Conservation (phyloP, 106 monocot species). For the Phalaenopsis aphrodite region DNA sequence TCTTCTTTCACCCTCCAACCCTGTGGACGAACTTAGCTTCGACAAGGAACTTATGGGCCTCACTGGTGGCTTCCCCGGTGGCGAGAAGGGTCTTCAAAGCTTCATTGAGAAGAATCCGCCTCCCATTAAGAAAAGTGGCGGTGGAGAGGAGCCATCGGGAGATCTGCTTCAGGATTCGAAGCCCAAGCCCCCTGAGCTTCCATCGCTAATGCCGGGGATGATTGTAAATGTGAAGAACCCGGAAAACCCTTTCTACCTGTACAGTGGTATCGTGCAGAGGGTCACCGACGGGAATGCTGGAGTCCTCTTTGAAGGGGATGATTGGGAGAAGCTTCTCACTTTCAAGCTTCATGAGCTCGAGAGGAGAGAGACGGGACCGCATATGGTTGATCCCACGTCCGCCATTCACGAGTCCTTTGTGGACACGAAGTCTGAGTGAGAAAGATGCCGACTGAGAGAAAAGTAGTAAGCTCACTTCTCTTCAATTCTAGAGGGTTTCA, state of each 20-base stretch:
- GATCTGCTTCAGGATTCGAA: constrained; percentile 3
- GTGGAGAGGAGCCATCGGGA: background rate
- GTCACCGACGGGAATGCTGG: constrained; percentile 85
- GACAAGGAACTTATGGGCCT: constrained; percentile 91
- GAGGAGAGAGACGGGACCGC: constrained; percentile 85
- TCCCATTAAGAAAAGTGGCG: constrained; percentile 1
- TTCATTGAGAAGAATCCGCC: constrained; percentile 76
- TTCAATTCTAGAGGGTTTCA: too few relatives aligned
- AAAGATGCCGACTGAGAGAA: background rate
- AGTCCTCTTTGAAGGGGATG: constrained; percentile 85
- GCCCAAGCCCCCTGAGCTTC: constrained; percentile 65
- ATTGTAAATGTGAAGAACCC: constrained; percentile 83
- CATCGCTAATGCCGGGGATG: constrained; percentile 92
- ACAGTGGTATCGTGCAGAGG: constrained; percentile 85
- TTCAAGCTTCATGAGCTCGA: constrained; percentile 75
- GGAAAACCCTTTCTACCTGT: constrained; percentile 65
- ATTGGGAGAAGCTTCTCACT: constrained; percentile 82
- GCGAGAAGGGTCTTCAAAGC: constrained; percentile 58
- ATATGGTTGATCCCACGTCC: constrained; percentile 88
- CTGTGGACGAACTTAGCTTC: constrained; percentile 33
- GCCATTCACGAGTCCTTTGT: constrained; percentile 46
- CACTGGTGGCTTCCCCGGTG: constrained; percentile 95
- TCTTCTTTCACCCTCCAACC: background rate
- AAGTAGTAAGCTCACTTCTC: too few relatives aligned
- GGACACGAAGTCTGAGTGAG: background rate